Percentiles rank a stretch among this genome's conserved stretches.
These are phyloP conservation scores for Psilocybe cubensis DNA, from an alignment of 768 basidiomycete species.

Conservation along the genomic window DNA sequence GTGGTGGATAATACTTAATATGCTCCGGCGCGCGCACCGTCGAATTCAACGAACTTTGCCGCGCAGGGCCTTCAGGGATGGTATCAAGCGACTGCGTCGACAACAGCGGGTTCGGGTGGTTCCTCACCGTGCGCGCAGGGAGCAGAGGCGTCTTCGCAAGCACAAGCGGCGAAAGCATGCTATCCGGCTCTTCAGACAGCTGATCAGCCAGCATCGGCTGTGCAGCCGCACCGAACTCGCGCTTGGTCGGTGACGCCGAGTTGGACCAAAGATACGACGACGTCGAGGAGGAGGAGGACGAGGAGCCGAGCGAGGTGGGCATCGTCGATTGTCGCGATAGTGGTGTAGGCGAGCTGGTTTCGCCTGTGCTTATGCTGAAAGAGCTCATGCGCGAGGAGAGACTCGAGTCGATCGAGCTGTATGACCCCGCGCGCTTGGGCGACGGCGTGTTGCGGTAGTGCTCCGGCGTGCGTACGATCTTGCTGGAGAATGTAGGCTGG, in stretches of 20 bases:
- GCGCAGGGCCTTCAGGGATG: slow-evolving; percentile 37
- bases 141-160: slow-evolving; percentile 37
- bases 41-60: neutral
- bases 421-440: slow-evolving; percentile 13
- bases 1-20: neutral
- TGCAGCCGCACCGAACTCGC: slow-evolving; percentile 13
- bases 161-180: slow-evolving; percentile 50
- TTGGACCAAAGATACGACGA: slow-evolving; percentile 22
- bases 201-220: slow-evolving; percentile 25
- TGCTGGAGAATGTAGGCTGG: slow-evolving; percentile 70
- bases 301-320: slow-evolving; percentile 19
- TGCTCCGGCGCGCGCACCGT: neutral
- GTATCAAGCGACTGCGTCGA: slow-evolving; percentile 36
- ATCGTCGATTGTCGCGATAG: slow-evolving; percentile 40
- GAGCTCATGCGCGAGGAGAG: slow-evolving; percentile 24
- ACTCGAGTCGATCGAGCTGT: slow-evolving; percentile 18
- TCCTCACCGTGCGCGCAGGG: slow-evolving; percentile 17
- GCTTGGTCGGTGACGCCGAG: slow-evolving; percentile 24
- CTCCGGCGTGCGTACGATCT: slow-evolving; percentile 69
- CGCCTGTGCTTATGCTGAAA: slow-evolving; percentile 13
- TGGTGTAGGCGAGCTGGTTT: slow-evolving; percentile 16
- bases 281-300: slow-evolving; percentile 16
- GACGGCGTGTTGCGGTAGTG: slow-evolving; percentile 44
- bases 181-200: slow-evolving; percentile 48
- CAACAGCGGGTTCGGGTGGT: slow-evolving; percentile 35